Conservation (phyloP, 129 eudicot genomes). For the Smallanthus sonchifolius region DNA sequence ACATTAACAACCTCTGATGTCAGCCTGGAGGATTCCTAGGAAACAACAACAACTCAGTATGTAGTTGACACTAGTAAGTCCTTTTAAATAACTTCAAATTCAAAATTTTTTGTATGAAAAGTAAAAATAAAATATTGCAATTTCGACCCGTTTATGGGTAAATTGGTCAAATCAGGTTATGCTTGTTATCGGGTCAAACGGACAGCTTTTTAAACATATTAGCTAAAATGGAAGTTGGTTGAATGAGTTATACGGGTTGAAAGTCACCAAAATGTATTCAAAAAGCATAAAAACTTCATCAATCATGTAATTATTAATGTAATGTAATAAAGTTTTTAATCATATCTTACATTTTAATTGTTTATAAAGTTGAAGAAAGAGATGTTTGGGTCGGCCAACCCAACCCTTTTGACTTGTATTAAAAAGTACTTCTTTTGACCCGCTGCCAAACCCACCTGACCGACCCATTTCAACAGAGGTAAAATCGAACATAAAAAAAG, state of each 20-base stretch:
- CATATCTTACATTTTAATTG: not conserved
- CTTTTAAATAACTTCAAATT: not conserved
- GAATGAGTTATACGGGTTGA: not conserved
- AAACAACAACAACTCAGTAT: constrained; percentile 18
- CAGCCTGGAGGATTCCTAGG: constrained; percentile 25
- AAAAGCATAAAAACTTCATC: not conserved
- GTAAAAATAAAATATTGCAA: not conserved
- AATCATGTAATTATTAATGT: not conserved
- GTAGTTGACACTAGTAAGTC: constrained; percentile 48
- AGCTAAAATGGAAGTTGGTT: not conserved
- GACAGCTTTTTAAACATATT: not conserved
- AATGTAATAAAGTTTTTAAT: not conserved
- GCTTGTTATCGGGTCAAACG: not conserved
- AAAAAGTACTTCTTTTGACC: not conserved
- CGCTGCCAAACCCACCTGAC: no score
- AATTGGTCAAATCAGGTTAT: not conserved
- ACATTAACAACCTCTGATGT: not conserved
- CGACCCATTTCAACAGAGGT: no score
- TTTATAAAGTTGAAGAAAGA: no score
- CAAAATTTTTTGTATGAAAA: no score
- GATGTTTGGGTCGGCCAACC: no score
- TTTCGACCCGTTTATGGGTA: not conserved
- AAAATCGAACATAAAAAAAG: no score
- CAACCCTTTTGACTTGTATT: not conserved
- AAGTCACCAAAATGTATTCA: not conserved